Evolutionary conservation across 805 yeast species (phyloP), one percentile per base, ranked within the genome.

Genomic region (Kurtzmaniella cleridarum): DNA sequence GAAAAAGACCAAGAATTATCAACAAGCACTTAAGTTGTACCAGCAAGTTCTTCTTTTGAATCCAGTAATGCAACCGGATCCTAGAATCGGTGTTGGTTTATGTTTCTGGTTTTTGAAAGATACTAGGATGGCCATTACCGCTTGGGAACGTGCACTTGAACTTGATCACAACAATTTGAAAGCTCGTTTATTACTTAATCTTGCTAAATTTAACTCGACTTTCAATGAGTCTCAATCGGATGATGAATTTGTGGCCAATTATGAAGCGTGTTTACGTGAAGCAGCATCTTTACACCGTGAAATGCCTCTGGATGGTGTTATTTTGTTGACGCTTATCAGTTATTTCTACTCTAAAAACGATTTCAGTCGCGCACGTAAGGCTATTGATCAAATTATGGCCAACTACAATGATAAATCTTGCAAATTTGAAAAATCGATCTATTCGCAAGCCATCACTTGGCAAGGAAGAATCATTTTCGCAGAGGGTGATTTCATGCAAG

Each of bases 41-140:
- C 99, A 93, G 67, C 84, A 83, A 46, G 81, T 85, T 6, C 68
- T 93, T 47, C 72, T 81, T 27, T 69, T 81, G 36, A 81, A 88
- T 45, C 97, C 97, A 2, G 57, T 83, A 28, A 64, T 84, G 49
- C 75, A 76, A 49, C 97, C 98, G 3, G 97, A 91, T 63, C 95
- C 97, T 14, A 73, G 99, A 60, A 75, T 93, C 43, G 99, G 98
- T 23, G 78, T 91, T 44, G 99, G 98, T 27, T 66, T 93, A 47
- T 90, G 97, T 60, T 91, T 81, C 56, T 93, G 97, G 97, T 77
- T 77, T 43, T 66, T 93, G 44, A 83, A 83, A 38, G 95, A 87
- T 57, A 75, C 77, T 46, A 75, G 74, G 37, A 75, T 87, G 66
- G 98, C 98, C 0, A 54, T 74, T 5, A 65, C 67, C 36, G 83